phyloP scores from a whole-genome alignment of 352 stramenopile genomes.

The Pythium myriotylum region DNA sequence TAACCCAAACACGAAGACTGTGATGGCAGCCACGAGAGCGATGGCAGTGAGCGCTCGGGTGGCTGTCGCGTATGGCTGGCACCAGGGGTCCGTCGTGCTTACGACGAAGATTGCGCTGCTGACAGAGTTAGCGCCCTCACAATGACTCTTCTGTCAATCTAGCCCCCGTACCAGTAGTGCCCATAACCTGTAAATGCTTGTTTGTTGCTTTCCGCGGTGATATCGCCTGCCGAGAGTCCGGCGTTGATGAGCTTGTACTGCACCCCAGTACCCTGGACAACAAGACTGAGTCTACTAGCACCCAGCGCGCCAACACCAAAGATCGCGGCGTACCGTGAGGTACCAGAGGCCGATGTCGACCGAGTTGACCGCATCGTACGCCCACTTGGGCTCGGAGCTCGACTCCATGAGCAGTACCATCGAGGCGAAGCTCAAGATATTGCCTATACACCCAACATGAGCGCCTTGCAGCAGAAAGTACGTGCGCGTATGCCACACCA shows the following conservation, averaged over 20 bases:
- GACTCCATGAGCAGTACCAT: conserved; percentile 56
- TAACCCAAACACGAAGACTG: conserved; percentile 55
- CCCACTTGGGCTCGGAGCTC: conserved; percentile 53
- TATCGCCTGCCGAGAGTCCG: conserved; percentile 35
- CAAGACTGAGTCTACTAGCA: too few relatives aligned
- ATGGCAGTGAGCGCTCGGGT: conserved; percentile 55
- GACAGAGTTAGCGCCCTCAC: background rate
- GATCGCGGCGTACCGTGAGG: conserved; percentile 41
- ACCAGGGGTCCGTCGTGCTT: conserved; percentile 62
- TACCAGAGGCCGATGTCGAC: conserved; percentile 77
- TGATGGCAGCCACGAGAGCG: conserved; percentile 51
- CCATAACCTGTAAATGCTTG: conserved; percentile 29
- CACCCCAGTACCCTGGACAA: conserved; percentile 57
- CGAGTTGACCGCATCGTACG: conserved; percentile 66
- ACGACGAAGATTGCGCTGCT: conserved; percentile 22
- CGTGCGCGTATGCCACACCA: background rate
- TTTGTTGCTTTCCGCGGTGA: conserved; percentile 9
- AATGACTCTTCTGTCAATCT: background rate
- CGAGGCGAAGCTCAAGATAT: conserved; percentile 45
- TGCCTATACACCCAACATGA: conserved; percentile 36
- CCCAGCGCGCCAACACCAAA: too few relatives aligned
- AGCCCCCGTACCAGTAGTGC: conserved; percentile 21
- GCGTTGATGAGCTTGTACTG: conserved; percentile 86
- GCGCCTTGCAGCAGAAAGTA: background rate
- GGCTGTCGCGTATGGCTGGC: conserved; percentile 45